phyloP scores from a whole-genome alignment of 345 rosid species.

The Citropsis articulata region DNA sequence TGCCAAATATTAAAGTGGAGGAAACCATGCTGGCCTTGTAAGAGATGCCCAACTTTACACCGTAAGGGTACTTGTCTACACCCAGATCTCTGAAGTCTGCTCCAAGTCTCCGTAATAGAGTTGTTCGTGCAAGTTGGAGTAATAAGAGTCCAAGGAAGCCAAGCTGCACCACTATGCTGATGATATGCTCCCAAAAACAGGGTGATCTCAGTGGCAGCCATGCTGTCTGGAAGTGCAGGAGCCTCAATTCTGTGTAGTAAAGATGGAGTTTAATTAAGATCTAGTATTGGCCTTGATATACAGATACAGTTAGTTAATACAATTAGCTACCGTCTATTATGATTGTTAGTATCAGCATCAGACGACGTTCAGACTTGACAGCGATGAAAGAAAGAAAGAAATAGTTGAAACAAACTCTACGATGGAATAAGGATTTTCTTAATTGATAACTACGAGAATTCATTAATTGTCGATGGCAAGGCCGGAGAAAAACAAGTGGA shows the following conservation, averaged over 20 bases:
- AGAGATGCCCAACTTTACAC: constrained; percentile 35
- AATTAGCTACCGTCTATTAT: no score
- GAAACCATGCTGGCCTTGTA: constrained; percentile 41
- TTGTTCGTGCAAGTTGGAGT: constrained; percentile 24
- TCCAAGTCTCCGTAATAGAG: constrained; percentile 27
- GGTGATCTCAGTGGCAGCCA: constrained; percentile 41
- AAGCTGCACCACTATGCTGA: constrained; percentile 45
- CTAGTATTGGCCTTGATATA: no score
- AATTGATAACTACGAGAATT: no score
- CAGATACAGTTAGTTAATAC: no score
- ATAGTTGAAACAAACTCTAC: no score
- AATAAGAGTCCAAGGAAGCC: constrained; percentile 48
- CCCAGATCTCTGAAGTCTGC: constrained; percentile 26
- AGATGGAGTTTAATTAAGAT: neutral
- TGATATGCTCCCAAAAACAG: constrained; percentile 57
- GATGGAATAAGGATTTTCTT: no score
- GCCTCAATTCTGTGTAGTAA: constrained; percentile 32
- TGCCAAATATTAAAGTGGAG: constrained; percentile 40
- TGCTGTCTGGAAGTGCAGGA: constrained; percentile 19
- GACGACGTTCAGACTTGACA: no score
- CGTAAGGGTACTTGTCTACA: constrained; percentile 23
- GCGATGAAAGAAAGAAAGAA: no score
- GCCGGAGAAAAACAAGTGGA: no score
- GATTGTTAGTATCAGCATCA: no score
- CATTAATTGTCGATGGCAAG: no score